phyloP scores from a whole-genome alignment of 129 eudicot species.

The Helianthus tuberosus region DNA sequence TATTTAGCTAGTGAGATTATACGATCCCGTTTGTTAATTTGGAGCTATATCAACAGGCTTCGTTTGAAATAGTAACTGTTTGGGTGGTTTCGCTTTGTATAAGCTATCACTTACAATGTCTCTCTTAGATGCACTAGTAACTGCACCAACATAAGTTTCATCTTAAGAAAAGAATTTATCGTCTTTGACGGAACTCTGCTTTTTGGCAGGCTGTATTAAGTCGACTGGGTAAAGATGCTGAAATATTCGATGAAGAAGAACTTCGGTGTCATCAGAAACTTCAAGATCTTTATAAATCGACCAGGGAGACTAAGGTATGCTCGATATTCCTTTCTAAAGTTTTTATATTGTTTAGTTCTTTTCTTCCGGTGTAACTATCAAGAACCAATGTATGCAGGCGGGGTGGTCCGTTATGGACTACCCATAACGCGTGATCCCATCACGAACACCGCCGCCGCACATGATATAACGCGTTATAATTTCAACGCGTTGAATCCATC shows the following conservation, averaged over 20 bases:
- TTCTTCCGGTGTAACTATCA: conserved; percentile 12
- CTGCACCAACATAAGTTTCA: neutral
- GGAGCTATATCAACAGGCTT: neutral
- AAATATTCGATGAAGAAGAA: conserved; percentile 59
- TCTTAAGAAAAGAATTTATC: neutral
- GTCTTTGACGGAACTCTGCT: conserved; percentile 5
- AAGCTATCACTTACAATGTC: neutral
- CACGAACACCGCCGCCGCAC: too few species aligned
- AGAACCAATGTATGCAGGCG: conserved; percentile 33
- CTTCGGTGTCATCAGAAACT: conserved; percentile 58
- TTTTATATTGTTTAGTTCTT: conserved; percentile 19
- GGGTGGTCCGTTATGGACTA: too few species aligned
- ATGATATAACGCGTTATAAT: too few species aligned
- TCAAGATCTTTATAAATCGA: conserved; percentile 71
- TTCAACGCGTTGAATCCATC: too few species aligned
- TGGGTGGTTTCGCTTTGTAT: neutral
- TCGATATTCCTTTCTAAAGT: neutral
- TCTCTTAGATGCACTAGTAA: neutral
- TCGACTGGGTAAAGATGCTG: conserved; percentile 74
- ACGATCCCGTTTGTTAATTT: neutral
- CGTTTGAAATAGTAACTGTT: neutral
- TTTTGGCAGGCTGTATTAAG: conserved; percentile 69
- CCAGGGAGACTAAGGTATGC: conserved; percentile 87
- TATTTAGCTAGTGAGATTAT: conserved; percentile 11
- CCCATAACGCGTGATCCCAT: too few species aligned